These are phyloP conservation scores for Usnea hakonensis DNA, from an alignment of 495 filamentous ascomycete genomes.

Conservation along the genomic window DNA sequence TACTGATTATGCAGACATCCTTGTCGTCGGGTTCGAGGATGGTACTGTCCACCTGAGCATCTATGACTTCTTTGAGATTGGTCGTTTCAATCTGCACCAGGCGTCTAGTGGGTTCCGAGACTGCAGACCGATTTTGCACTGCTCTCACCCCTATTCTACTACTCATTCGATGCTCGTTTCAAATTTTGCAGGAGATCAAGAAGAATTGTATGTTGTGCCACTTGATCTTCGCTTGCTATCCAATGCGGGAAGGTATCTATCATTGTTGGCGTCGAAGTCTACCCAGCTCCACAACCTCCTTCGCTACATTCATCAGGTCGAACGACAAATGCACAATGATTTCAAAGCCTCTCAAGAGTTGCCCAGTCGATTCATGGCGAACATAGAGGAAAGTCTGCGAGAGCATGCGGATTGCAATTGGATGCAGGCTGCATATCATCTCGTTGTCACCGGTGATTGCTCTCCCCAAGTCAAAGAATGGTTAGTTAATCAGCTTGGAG, in stretches of 20 bases:
- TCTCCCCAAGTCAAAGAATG: slow-evolving; percentile 74
- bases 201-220: slow-evolving; percentile 55
- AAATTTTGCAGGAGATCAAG: slow-evolving; percentile 25
- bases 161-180: slow-evolving; percentile 66
- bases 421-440: slow-evolving; percentile 72
- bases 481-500: slow-evolving; percentile 76
- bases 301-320: slow-evolving; percentile 70
- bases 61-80: slow-evolving; percentile 84
- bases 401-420: slow-evolving; percentile 57
- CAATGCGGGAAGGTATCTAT: slow-evolving; percentile 69
- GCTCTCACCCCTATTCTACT: slow-evolving; percentile 63
- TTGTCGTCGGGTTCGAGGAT: slow-evolving; percentile 69
- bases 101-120: slow-evolving; percentile 19
- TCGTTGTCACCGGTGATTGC: slow-evolving; percentile 78
- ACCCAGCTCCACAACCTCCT: slow-evolving; percentile 80
- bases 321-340: slow-evolving; percentile 64
- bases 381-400: slow-evolving; percentile 57
- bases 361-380: slow-evolving; percentile 64
- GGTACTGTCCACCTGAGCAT: slow-evolving; percentile 77
- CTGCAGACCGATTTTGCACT: slow-evolving; percentile 33
- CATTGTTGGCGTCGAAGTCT: slow-evolving; percentile 74
- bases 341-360: slow-evolving; percentile 79
- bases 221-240: slow-evolving; percentile 77
- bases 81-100: slow-evolving; percentile 46
- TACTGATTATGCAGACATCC: slow-evolving; percentile 68